Evolutionary conservation across 257 asterid species (phyloP).

Genomic region (Solanum piurae): DNA sequence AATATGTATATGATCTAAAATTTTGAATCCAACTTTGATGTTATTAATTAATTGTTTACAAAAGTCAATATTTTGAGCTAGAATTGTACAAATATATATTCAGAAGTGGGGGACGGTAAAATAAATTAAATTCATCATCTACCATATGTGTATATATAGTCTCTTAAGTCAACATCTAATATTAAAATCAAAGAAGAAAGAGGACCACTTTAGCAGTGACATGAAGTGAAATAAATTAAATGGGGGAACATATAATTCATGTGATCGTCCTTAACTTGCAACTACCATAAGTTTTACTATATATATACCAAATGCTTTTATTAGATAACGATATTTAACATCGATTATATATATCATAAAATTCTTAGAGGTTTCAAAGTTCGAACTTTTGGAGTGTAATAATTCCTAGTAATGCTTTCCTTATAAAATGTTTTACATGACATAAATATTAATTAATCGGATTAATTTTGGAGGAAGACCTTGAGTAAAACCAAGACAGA

Average conservation of each 20-base stretch:
- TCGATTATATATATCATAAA: background rate
- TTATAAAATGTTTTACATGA: background rate
- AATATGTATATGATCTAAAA: background rate
- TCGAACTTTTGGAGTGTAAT: fast-evolving
- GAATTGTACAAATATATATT: background rate
- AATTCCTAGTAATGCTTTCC: background rate
- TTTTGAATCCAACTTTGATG: background rate
- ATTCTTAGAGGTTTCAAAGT: background rate
- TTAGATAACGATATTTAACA: background rate
- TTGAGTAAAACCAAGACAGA: too few relatives aligned
- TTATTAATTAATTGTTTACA: background rate
- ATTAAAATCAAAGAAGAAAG: background rate
- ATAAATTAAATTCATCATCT: background rate
- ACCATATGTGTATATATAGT: background rate
- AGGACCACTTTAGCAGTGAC: background rate
- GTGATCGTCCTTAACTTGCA: background rate
- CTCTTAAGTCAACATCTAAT: background rate
- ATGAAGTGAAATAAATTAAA: background rate
- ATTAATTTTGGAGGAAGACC: too few relatives aligned
- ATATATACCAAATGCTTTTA: background rate
- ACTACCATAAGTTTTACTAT: background rate
- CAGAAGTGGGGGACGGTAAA: background rate
- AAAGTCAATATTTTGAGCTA: background rate
- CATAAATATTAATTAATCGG: background rate
- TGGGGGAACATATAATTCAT: background rate